phyloP scores from a whole-genome alignment of 2,329 filamentous ascomycete genomes.

The Immersiporthe knoxdaviesiana region DNA sequence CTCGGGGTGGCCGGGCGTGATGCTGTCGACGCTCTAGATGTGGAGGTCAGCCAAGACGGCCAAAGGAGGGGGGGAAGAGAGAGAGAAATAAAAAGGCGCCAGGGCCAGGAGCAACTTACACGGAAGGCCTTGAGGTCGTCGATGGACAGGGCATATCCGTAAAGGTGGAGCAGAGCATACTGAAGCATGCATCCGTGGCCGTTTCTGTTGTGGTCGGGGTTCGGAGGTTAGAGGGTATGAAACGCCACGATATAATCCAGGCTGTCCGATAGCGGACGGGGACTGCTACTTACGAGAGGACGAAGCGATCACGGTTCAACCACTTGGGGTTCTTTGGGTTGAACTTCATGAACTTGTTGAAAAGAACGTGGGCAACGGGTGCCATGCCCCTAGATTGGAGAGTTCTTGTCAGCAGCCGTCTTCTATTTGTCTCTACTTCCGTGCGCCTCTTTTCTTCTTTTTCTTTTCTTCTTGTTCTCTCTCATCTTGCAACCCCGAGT shows the following conservation, averaged over 20 bases:
- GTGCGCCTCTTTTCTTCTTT: not conserved
- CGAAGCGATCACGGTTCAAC: constrained; percentile 97
- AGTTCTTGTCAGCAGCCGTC: constrained; percentile 18
- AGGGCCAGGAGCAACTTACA: constrained; percentile 59
- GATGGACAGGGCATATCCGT: constrained; percentile 83
- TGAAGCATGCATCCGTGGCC: constrained; percentile 99
- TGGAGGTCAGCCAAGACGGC: not conserved
- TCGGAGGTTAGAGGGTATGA: constrained; percentile 16
- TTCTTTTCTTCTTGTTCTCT: not conserved
- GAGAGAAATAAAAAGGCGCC: not conserved
- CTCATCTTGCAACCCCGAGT: not conserved
- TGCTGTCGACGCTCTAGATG: constrained; percentile 61
- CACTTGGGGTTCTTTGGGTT: constrained; percentile 99
- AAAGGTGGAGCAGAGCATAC: constrained; percentile 96
- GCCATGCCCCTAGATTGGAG: constrained; percentile 70
- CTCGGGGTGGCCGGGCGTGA: constrained; percentile 95
- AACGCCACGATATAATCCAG: constrained; percentile 14
- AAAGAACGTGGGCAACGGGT: constrained; percentile 93
- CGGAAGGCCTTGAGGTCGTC: constrained; percentile 97
- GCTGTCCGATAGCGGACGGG: constrained; percentile 10
- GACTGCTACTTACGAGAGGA: constrained; percentile 82
- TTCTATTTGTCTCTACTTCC: not conserved
- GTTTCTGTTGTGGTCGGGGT: constrained; percentile 63
- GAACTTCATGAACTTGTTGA: constrained; percentile 99
- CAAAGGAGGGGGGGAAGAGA: not conserved